Evolutionary conservation across 768 basidiomycete species (phyloP), one percentile per base, ranked within the genome.

Genomic region (Harrya chromipes): DNA sequence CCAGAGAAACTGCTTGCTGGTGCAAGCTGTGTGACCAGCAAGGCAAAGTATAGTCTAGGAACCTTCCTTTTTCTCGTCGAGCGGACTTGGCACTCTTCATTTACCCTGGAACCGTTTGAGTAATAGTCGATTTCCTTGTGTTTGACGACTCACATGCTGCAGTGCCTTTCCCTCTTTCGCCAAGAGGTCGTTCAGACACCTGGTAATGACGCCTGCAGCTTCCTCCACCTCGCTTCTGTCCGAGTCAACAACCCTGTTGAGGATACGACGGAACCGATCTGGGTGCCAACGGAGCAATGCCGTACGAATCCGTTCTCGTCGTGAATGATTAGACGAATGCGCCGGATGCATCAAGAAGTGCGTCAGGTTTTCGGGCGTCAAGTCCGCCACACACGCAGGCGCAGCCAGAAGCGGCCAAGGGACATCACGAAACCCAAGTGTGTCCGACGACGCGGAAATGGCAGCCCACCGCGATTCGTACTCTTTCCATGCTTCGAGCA

Each of bases 281-380:
- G 89, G 90, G 61, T 92, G 89, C 87, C 87, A 90, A 37, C 85
- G 74, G 19, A 86, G 76, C 65, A 86, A 76, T 0, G 85, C 87
- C 23, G 66, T 72, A 40, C 81, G 78, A 51, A 89, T 77, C 50
- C 85, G 75, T 47, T 89, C 85, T 63, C 81, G 87, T 53, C 73
- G 75, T 33, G 82, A 71, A 54, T 79, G 74, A 9, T 70, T 72
- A 49, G 69, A 67, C 13, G 86, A 87, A 65, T 90, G 87, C 14
- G 71, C 53, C n/a, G 78, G 73, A 20, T 84, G 85, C 35, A 87
- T 66, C 39, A 92, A 68, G 64, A 91, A 88, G 41, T 64, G 60
- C 17, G 70, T 63, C 42, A 90, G 76, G n/a, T 72, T 72, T n/a
- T 73, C 70, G 7, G 77, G 68, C 10, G 74, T 75, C 47, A 91